A percentile compares a stretch with the other conserved stretches of the same genome.
Conservation (phyloP, 2,329 filamentous ascomycete species). For the Phialophora verrucosa region DNA sequence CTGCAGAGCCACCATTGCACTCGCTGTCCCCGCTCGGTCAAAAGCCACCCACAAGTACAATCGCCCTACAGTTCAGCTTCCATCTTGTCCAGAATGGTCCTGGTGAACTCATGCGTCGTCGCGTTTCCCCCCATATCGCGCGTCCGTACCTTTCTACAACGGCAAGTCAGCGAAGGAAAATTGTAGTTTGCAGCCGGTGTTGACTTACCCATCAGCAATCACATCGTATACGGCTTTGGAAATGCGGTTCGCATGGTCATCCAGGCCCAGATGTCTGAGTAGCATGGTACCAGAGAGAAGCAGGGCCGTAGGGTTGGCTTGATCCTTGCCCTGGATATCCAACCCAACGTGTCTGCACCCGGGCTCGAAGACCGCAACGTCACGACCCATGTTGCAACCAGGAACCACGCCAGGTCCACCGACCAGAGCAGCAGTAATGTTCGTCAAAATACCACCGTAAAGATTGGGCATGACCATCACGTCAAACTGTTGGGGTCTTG, state of each 20-base stretch:
- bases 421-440: conserved; percentile 96
- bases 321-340: conserved; percentile 99
- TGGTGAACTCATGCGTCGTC: conserved; percentile 93
- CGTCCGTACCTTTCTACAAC: conserved; percentile 77
- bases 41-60: background rate
- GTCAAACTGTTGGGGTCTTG: conserved; percentile 95
- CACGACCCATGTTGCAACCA: conserved; percentile 99
- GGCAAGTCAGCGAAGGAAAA: conserved; percentile 11
- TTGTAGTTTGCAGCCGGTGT: conserved; percentile 1
- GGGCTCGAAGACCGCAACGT: conserved; percentile 97
- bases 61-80: conserved; percentile 64
- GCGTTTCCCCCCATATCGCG: conserved; percentile 92
- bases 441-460: conserved; percentile 82
- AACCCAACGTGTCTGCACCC: conserved; percentile 99
- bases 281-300: conserved; percentile 97
- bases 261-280: conserved; percentile 92
- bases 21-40: background rate
- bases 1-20: conserved; percentile 2
- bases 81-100: conserved; percentile 94
- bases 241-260: conserved; percentile 98
- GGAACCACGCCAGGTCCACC: conserved; percentile 96
- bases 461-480: conserved; percentile 99
- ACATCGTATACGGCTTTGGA: conserved; percentile 78
- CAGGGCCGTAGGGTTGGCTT: conserved; percentile 96
- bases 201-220: conserved; percentile 84